Percentiles rank a stretch among this genome's conserved stretches.
Evolutionary conservation across 768 basidiomycete genomes (phyloP).

Genomic region (Lactifluus hygrophoroides): DNA sequence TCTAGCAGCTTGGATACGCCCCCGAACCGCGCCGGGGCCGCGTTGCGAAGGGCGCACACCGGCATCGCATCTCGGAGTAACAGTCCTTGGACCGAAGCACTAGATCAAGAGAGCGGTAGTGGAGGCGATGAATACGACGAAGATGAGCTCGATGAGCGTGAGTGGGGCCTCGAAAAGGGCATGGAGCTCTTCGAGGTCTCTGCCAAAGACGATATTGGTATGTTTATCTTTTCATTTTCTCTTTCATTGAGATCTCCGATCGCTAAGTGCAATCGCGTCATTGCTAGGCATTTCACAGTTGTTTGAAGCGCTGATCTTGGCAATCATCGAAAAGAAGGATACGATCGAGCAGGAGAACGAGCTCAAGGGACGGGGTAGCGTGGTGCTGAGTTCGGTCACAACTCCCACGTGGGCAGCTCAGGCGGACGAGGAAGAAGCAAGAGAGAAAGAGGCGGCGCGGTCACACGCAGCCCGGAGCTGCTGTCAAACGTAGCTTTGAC

Average conservation of each 20-base stretch:
- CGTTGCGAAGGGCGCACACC: conserved; percentile 25
- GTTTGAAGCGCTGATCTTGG: conserved; percentile 70
- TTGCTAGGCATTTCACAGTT: conserved; percentile 65
- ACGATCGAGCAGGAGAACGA: conserved; percentile 76
- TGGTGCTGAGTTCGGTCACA: conserved; percentile 55
- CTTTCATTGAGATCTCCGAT: not conserved
- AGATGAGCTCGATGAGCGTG: conserved; percentile 43
- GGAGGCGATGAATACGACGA: conserved; percentile 49
- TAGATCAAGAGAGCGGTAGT: conserved; percentile 23
- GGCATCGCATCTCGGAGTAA: conserved; percentile 26
- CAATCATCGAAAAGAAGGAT: conserved; percentile 73
- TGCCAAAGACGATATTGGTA: conserved; percentile 81
- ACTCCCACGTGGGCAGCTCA: conserved; percentile 72
- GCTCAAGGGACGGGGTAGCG: conserved; percentile 72
- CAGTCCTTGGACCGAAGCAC: conserved; percentile 20
- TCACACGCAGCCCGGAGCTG: conserved; percentile 55
- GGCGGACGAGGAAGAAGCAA: conserved; percentile 72
- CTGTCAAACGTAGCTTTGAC: conserved; percentile 40
- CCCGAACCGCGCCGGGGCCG: conserved; percentile 39
- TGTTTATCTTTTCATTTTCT: conserved; percentile 22
- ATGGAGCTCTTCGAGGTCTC: conserved; percentile 91
- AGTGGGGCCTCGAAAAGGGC: conserved; percentile 73
- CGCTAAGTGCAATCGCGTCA: not conserved
- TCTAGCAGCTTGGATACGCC: conserved; percentile 53
- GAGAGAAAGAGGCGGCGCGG: conserved; percentile 38